Evolutionary conservation across 2,329 filamentous ascomycete genomes (phyloP).

Genomic region (Neopestalotiopsis clavispora): DNA sequence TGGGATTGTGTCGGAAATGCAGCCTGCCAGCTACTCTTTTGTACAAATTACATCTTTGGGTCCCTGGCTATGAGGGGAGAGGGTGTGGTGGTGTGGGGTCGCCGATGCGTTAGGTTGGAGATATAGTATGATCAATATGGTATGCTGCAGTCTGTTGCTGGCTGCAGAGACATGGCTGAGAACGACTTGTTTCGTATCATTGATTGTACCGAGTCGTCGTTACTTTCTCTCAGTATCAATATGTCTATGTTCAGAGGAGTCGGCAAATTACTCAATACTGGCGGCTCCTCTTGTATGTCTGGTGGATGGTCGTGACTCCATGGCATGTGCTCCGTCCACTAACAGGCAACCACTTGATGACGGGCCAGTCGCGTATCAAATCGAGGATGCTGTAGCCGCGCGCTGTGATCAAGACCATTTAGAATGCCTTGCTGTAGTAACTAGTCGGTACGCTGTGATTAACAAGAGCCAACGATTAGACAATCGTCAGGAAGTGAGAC

Average conservation of each 20-base stretch:
- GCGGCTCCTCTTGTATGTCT: background rate
- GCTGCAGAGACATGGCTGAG: background rate
- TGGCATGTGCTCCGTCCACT: background rate
- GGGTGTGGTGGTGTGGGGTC: conserved; percentile 16
- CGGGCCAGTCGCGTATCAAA: background rate
- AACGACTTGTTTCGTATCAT: background rate
- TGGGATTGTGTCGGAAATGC: background rate
- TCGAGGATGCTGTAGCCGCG: background rate
- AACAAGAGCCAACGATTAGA: too few species aligned
- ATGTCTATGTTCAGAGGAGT: background rate
- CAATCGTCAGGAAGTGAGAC: too few species aligned
- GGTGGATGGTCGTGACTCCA: background rate
- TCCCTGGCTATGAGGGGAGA: conserved; percentile 5
- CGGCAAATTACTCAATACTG: background rate
- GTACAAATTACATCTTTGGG: background rate
- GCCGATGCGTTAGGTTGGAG: background rate
- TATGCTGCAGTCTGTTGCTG: background rate
- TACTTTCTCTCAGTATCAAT: background rate
- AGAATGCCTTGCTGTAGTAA: background rate
- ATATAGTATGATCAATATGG: background rate
- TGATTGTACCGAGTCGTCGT: background rate
- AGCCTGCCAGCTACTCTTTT: background rate
- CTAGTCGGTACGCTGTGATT: too few species aligned
- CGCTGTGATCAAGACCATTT: background rate
- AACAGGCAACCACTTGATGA: background rate